These are phyloP conservation scores for Pleurotus eryngii DNA, from an alignment of 768 basidiomycete genomes.

Conservation along the genomic window DNA sequence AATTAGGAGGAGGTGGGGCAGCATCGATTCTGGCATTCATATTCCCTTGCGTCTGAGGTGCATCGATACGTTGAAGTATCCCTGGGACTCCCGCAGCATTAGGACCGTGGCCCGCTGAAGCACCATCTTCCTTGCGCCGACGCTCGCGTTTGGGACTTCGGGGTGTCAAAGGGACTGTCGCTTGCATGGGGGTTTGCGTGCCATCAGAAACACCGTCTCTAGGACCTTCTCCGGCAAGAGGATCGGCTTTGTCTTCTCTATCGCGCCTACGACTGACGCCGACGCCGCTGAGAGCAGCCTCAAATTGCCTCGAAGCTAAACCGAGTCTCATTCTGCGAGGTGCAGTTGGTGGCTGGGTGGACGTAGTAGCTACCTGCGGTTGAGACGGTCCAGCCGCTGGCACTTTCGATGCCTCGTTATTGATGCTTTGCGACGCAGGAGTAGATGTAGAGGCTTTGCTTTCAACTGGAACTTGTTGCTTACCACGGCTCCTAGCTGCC, in stretches of 20 bases:
- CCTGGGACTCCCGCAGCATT: constrained; percentile 13
- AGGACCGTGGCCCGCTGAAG: neutral
- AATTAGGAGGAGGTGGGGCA: constrained; percentile 5
- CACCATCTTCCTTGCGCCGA: constrained; percentile 10
- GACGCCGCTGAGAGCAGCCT: constrained; percentile 66
- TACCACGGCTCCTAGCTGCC: constrained; percentile 16
- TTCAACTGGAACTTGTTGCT: constrained; percentile 4
- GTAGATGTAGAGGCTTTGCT: neutral
- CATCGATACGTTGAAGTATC: constrained; percentile 28
- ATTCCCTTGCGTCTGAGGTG: constrained; percentile 7
- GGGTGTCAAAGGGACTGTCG: constrained; percentile 5
- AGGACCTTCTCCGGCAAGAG: constrained; percentile 16
- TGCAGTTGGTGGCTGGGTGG: constrained; percentile 17
- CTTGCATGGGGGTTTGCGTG: neutral
- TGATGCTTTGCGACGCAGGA: neutral
- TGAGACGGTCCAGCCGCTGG: constrained; percentile 7
- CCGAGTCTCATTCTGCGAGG: constrained; percentile 53
- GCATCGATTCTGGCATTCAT: constrained; percentile 5
- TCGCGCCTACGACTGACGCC: constrained; percentile 40
- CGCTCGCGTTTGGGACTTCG: constrained; percentile 14
- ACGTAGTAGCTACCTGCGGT: constrained; percentile 11
- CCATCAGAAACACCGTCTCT: constrained; percentile 8
- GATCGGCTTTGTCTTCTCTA: constrained; percentile 10
- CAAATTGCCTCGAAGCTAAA: constrained; percentile 63
- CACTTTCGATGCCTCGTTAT: constrained; percentile 9